These are phyloP conservation scores for Zygoascus tannicola DNA, from an alignment of 805 yeast genomes.

Conservation along the genomic window DNA sequence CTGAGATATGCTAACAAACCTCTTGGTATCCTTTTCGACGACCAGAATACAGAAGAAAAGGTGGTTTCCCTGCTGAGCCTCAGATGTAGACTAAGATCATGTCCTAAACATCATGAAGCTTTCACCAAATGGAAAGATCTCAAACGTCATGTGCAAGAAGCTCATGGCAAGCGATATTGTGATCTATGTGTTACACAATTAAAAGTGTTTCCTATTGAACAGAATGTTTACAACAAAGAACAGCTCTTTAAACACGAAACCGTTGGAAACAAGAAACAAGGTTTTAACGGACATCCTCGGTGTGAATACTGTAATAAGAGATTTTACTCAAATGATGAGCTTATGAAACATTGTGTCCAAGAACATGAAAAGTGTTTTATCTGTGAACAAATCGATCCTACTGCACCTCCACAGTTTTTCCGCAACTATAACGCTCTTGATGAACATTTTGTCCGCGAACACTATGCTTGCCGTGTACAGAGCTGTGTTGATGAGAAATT, in stretches of 20 bases:
- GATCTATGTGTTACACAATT: constrained; percentile 69
- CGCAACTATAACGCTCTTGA: constrained; percentile 65
- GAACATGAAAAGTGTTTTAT: constrained; percentile 83
- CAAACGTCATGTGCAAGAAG: constrained; percentile 51
- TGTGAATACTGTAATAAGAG: constrained; percentile 75
- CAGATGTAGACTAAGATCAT: constrained; percentile 43
- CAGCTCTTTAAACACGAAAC: constrained; percentile 62
- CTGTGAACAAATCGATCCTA: constrained; percentile 60
- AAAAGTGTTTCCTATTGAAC: constrained; percentile 66
- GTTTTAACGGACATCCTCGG: constrained; percentile 81
- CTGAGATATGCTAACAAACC: constrained; percentile 35
- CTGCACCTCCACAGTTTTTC: constrained; percentile 58
- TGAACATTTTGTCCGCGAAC: constrained; percentile 63
- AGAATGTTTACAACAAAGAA: constrained; percentile 48
- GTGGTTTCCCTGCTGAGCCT: constrained; percentile 45
- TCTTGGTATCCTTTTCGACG: constrained; percentile 52
- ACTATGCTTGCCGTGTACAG: constrained; percentile 68
- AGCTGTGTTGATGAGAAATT: constrained; percentile 80
- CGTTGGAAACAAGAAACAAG: constrained; percentile 54
- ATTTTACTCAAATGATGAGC: constrained; percentile 83
- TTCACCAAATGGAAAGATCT: constrained; percentile 47
- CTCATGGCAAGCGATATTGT: constrained; percentile 60
- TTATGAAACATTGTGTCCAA: constrained; percentile 71
- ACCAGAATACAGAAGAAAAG: constrained; percentile 36
- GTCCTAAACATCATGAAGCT: constrained; percentile 26